A percentile compares a stretch with the other conserved stretches of the same genome.
phyloP scores from a whole-genome alignment of 306 rosid genomes.

The Macrotyloma uniflorum region DNA sequence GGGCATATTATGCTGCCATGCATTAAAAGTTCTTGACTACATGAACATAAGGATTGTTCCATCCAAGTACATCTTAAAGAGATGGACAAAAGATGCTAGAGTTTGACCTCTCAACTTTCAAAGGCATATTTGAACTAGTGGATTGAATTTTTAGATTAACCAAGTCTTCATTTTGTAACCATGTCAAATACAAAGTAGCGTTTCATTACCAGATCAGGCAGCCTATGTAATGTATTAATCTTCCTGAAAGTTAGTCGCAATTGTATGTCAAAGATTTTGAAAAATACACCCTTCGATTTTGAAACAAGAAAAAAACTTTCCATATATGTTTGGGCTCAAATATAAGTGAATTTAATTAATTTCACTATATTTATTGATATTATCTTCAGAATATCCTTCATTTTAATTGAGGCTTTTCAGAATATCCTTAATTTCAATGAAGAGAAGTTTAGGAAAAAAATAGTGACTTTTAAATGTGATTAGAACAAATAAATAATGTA shows the following conservation, averaged over 20 bases:
- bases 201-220: not conserved
- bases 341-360: too few relatives aligned
- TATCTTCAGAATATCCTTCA: too few relatives aligned
- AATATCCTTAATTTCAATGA: too few relatives aligned
- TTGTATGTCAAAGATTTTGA: not conserved
- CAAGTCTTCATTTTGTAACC: not conserved
- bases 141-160: conserved; percentile 8
- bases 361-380: too few relatives aligned
- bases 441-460: too few relatives aligned
- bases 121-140: not conserved
- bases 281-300: not conserved
- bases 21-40: conserved; percentile 63
- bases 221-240: not conserved
- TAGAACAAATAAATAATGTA: too few relatives aligned
- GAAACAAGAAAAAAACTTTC: too few relatives aligned
- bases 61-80: conserved; percentile 58
- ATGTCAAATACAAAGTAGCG: not conserved
- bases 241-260: not conserved
- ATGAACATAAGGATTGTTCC: conserved; percentile 63
- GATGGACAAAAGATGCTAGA: conserved; percentile 70
- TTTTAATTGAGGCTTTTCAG: too few relatives aligned
- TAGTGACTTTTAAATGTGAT: too few relatives aligned
- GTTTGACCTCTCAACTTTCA: conserved; percentile 40
- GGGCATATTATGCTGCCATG: conserved; percentile 66
- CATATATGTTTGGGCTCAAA: too few relatives aligned